Base-by-base conservation (phyloP, 768 basidiomycete species). In the Tylopilus subfusipes region DNA sequence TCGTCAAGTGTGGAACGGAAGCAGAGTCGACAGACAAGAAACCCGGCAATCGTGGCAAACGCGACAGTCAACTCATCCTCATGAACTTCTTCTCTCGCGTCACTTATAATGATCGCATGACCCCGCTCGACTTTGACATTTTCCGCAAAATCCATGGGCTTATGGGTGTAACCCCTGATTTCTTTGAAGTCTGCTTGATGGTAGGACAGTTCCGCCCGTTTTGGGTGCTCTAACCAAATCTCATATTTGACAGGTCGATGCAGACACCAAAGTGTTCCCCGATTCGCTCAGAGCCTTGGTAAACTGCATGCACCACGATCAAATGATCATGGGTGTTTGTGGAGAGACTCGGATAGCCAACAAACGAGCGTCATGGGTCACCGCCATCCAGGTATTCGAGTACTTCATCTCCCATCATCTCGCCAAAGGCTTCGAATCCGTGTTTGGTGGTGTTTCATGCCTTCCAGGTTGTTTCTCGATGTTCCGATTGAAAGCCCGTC, bases 1-100 rank as follows among this genome's bases (percentile, higher is more conserved):
- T 99, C 55, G 96, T 98, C 70, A 99, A 99, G 73, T 98, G 96
- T 66, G 96, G 96, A 19, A 93, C 87, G 34, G 93, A 97, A 61
- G 73, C 72, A 27, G 96, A 99, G 68, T 87, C 76, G 12, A 76
- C 79, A 7, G 94, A 96, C 61, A 90, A 88, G 75, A 99, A 98
- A 68, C 93, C 96, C 2, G 97, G 97, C 24, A 99, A 99, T 75
- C 83, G 97, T 61, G 97, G 97, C 63, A 99, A 99, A 72, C 89
- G 97, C 40, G 97, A 99, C 75, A 93, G 92, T 72, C 97, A 99
- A 69, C 86, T 99, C 60, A 91, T 99, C 66, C 81, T 99, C 64
- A 99, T 99, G 97, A 97, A 98, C 75, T 99, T 99, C 72, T 98
- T 98, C 77, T 96, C 93, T 46, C 86, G 92, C 43, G 97, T 99